phyloP scores from a whole-genome alignment of 176 grass and related monocot genomes.

The Hsuehochloa calcarea region DNA sequence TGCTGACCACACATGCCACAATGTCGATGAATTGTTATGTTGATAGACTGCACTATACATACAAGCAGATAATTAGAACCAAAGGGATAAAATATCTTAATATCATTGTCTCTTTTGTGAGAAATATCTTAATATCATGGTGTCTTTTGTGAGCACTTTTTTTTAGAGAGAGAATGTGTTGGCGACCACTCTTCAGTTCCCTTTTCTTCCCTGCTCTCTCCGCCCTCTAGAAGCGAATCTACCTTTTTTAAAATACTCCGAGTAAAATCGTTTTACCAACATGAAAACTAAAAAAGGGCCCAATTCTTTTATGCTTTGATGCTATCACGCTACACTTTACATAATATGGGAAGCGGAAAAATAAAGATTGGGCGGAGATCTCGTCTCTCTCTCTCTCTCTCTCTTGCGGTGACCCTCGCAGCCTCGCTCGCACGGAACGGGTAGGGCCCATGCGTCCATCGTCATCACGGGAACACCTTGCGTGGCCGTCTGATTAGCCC shows the following conservation, averaged over 20 bases:
- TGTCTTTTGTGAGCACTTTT: not conserved
- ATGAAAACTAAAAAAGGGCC: not conserved
- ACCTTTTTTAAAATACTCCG: not conserved
- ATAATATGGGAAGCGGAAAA: not conserved
- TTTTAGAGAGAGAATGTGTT: not conserved
- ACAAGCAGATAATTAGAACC: not conserved
- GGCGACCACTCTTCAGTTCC: not conserved
- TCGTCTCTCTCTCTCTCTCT: not conserved
- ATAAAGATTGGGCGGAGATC: not conserved
- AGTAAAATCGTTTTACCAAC: not conserved
- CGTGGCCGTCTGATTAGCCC: not conserved
- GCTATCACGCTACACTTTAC: not conserved
- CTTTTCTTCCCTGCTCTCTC: not conserved
- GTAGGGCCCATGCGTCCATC: not conserved
- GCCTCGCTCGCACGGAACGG: not conserved
- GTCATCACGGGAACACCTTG: not conserved
- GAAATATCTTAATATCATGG: not conserved
- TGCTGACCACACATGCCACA: no score
- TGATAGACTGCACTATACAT: not conserved
- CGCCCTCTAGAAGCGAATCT: not conserved
- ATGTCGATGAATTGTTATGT: no score
- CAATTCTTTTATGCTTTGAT: not conserved
- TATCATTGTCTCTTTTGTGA: not conserved
- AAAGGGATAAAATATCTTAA: not conserved
- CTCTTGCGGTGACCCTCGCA: not conserved